Base-by-base conservation (phyloP, 257 asterid genomes). In the Echium plantagineum region DNA sequence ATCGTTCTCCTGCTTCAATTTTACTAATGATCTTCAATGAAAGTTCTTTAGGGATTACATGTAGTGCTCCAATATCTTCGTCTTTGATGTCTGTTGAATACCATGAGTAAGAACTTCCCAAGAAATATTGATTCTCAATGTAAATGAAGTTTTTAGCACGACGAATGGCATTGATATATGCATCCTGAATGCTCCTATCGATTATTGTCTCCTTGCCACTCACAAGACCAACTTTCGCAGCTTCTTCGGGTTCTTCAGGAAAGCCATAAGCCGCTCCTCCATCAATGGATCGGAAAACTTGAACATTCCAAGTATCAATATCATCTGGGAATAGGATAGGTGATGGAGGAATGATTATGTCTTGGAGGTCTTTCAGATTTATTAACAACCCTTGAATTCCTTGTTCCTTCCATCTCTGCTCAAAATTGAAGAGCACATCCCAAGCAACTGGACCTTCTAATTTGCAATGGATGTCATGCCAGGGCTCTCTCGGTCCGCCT, bases 401-500 rank as follows among this genome's bases (percentile, higher is more conserved):
- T 57, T 85, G 94, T 48, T 85, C 80, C 63, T 75, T 65, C 94
- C 94, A 85, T 51, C 94, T 60, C 71, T 85, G 94, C 74, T 85
- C 94, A 28, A 85, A 85, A 47, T 85, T 85, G 75, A 55, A 73
- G 13, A 85, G 80, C 7, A 85, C 88, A 17, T 85, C 94, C 94
- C 94, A 85, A 21, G 94, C 90, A 0, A 30, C 84, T 1, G 87
- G 81, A 19, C 94, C 94, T 26, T 85, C 94, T 2, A 85, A 51
- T 35, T 51, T 69, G 58, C 83, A 82, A 8, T 85, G 94, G 21
- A 83, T 80, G 54, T 85, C 94, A 18, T 85, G 94, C 94, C 94
- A 85, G 0, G 94, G 94, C 83, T 85, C 90, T 38, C 94, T 73
- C 0, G 94, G 94, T 0, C 94, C 94, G 1, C 94, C 94, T 58